Conservation (phyloP, 345 rosid species). For the Ricinus communis region DNA sequence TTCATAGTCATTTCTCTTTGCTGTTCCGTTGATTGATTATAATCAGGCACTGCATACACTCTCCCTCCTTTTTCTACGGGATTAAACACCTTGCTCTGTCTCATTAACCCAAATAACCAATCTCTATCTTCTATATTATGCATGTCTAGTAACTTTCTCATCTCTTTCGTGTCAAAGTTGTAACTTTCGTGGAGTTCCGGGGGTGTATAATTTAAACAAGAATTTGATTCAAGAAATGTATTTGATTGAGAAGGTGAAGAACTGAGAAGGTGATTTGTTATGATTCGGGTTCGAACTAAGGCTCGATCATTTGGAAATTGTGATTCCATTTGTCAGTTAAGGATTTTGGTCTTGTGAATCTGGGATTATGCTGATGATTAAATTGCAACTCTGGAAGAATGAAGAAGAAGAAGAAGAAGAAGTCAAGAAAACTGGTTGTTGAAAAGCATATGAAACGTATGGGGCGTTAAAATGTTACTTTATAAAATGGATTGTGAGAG, state of each 20-base stretch:
- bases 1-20: conserved; percentile 84
- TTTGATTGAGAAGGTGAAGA: conserved; percentile 17
- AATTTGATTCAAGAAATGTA: conserved; percentile 28
- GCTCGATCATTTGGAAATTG: no score
- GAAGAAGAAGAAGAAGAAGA: no score
- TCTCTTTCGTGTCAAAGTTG: conserved; percentile 55
- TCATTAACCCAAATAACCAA: conserved; percentile 70
- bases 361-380: no score
- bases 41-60: conserved; percentile 71
- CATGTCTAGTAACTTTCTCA: conserved; percentile 68
- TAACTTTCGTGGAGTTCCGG: conserved; percentile 60
- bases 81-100: conserved; percentile 68
- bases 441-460: no score
- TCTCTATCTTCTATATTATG: conserved; percentile 75
- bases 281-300: no score
- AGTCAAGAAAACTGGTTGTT: no score
- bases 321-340: no score
- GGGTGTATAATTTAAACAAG: conserved; percentile 59
- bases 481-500: no score
- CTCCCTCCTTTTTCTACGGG: conserved; percentile 64
- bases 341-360: no score
- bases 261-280: conserved; percentile 27
- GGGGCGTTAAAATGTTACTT: no score
- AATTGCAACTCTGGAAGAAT: no score
- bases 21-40: conserved; percentile 88